phyloP scores from a whole-genome alignment of 306 rosid genomes.

The Gastrolobium villosum region DNA sequence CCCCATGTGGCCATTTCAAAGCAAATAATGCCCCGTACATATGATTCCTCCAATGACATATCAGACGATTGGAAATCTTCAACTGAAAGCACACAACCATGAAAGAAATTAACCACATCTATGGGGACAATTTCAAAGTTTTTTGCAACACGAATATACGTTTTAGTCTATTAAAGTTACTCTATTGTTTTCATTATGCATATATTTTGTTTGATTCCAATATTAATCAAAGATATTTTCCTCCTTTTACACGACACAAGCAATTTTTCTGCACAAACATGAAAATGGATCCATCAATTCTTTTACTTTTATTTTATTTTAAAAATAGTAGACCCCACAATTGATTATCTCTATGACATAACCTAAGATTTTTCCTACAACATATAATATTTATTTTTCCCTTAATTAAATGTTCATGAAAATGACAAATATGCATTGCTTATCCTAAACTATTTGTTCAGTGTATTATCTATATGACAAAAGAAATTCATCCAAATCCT shows the following conservation, averaged over 20 bases:
- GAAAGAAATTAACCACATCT: background rate
- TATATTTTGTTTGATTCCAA: slow-evolving; percentile 1
- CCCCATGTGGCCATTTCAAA: background rate
- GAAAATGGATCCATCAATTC: too few relatives aligned
- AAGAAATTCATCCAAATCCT: background rate
- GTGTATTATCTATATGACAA: background rate
- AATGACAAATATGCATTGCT: background rate
- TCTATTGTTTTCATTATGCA: slow-evolving; percentile 4
- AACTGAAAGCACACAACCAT: background rate
- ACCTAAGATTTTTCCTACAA: too few relatives aligned
- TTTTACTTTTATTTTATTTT: too few relatives aligned
- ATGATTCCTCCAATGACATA: background rate
- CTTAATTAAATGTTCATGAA: background rate
- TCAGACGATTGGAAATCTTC: slow-evolving; percentile 8
- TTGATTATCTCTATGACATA: too few relatives aligned
- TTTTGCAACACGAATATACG: slow-evolving; percentile 14
- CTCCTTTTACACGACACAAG: too few relatives aligned
- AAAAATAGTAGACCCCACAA: too few relatives aligned
- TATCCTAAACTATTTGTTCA: background rate
- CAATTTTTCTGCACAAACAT: too few relatives aligned
- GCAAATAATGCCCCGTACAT: background rate
- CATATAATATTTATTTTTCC: too few relatives aligned
- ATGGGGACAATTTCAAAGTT: background rate
- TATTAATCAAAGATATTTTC: too few relatives aligned
- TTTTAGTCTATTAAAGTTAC: background rate